These are phyloP conservation scores for Dactylella cylindrospora DNA, from an alignment of 2,329 filamentous ascomycete species.

Conservation along the genomic window DNA sequence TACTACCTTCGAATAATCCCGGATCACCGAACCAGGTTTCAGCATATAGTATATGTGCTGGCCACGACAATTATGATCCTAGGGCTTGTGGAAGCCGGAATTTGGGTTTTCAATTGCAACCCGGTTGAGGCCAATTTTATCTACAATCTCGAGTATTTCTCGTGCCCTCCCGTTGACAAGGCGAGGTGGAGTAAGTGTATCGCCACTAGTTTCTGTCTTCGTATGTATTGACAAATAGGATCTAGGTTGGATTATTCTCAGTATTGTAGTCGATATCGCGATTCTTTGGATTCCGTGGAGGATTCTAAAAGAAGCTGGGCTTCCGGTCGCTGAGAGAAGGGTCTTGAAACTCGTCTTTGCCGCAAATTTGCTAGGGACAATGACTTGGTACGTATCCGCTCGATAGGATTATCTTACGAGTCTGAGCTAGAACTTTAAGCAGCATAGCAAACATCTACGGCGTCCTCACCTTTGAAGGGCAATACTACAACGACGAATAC, in stretches of 20 bases:
- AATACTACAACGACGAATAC: constrained; percentile 1
- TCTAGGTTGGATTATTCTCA: constrained; percentile 25
- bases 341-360: constrained; percentile 37
- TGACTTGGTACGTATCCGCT: constrained; percentile 22
- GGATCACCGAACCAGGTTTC: constrained; percentile 27
- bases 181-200: constrained; percentile 17
- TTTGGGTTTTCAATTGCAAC: constrained; percentile 38
- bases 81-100: constrained; percentile 25
- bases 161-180: constrained; percentile 28
- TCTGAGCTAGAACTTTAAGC: background rate
- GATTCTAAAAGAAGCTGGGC: constrained; percentile 20
- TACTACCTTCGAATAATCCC: constrained; percentile 41
- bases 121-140: constrained; percentile 28
- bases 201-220: no score
- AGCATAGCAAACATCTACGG: constrained; percentile 39
- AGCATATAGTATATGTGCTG: constrained; percentile 36
- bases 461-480: constrained; percentile 19
- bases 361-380: constrained; percentile 32
- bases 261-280: constrained; percentile 16
- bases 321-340: constrained; percentile 25
- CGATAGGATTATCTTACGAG: background rate
- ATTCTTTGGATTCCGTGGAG: constrained; percentile 34
- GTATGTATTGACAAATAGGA: background rate
- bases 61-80: constrained; percentile 30
- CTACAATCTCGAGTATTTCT: constrained; percentile 17